Evolutionary conservation across 768 basidiomycete genomes (phyloP).

Genomic region (Leccinum aurantiacum): DNA sequence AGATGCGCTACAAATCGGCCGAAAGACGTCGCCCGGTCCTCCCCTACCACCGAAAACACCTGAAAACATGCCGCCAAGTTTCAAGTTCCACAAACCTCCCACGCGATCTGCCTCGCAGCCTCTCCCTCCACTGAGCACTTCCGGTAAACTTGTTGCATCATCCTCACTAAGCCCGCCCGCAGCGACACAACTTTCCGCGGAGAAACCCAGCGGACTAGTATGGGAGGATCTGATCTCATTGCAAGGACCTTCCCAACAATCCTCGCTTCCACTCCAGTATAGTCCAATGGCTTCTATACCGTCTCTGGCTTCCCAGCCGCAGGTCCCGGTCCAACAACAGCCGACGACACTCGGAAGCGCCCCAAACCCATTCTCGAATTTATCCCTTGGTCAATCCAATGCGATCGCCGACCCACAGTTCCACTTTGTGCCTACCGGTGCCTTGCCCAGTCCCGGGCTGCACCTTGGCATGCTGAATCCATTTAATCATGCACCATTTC

Average conservation of each 20-base stretch:
- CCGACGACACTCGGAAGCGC: not conserved
- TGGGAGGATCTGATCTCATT: slow-evolving; percentile 60
- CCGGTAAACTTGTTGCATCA: slow-evolving; percentile 17
- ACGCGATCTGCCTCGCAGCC: slow-evolving; percentile 40
- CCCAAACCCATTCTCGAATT: slow-evolving; percentile 24
- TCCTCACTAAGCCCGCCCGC: slow-evolving; percentile 8
- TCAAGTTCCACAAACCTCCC: slow-evolving; percentile 22
- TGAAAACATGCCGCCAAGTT: slow-evolving; percentile 24
- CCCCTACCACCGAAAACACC: slow-evolving; percentile 29
- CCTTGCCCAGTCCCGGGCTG: slow-evolving; percentile 15
- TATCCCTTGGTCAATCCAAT: slow-evolving; percentile 11
- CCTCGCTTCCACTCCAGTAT: slow-evolving; percentile 51
- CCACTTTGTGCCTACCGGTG: slow-evolving; percentile 7
- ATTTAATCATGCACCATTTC: slow-evolving; percentile 13
- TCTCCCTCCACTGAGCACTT: slow-evolving; percentile 12
- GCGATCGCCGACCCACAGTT: not conserved
- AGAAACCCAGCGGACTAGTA: slow-evolving; percentile 37
- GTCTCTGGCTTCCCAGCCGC: slow-evolving; percentile 18
- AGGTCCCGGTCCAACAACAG: slow-evolving; percentile 11
- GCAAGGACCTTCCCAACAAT: slow-evolving; percentile 37
- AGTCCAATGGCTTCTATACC: not conserved
- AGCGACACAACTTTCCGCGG: slow-evolving; percentile 12
- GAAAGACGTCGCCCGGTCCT: slow-evolving; percentile 25
- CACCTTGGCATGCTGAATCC: slow-evolving; percentile 18
- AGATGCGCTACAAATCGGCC: slow-evolving; percentile 12